Percentiles rank a stretch among this genome's conserved stretches.
Conservation (phyloP, 805 yeast species). For the Saccharomyces mikatae region DNA sequence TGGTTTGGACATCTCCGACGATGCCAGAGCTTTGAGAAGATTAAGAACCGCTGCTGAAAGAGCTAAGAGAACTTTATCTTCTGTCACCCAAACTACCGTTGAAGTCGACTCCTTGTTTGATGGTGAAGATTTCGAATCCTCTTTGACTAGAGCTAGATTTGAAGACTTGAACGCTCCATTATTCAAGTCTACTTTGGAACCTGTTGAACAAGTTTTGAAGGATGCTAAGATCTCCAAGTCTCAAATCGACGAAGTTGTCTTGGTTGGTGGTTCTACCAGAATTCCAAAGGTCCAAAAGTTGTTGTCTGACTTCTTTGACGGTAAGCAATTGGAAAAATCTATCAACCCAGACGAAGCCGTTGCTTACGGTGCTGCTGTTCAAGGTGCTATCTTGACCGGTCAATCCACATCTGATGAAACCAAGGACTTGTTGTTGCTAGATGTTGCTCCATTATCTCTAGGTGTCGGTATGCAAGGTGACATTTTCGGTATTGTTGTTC, state of each 20-base stretch:
- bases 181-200: constrained; percentile 88
- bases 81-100: constrained; percentile 91
- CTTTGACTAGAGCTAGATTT: constrained; percentile 95
- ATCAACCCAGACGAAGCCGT: constrained; percentile 99
- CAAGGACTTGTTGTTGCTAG: constrained; percentile 89
- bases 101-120: constrained; percentile 93
- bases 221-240: constrained; percentile 82
- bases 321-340: constrained; percentile 92
- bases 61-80: constrained; percentile 96
- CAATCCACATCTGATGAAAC: constrained; percentile 84
- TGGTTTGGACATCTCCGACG: constrained; percentile 79
- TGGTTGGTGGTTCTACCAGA: constrained; percentile 98
- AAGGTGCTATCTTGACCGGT: constrained; percentile 97
- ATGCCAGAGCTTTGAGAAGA: constrained; percentile 95
- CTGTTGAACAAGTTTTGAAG: constrained; percentile 91
- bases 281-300: constrained; percentile 96
- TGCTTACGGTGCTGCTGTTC: constrained; percentile 99
- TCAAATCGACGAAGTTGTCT: constrained; percentile 86
- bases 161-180: constrained; percentile 90
- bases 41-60: constrained; percentile 98
- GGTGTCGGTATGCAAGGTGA: constrained; percentile 99
- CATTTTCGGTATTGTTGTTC: constrained; percentile 96
- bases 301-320: constrained; percentile 90
- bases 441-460: constrained; percentile 95
- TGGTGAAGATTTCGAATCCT: constrained; percentile 91